Conservation (phyloP, 1,139 yeast species). For the Meyerozyma athensensis region DNA sequence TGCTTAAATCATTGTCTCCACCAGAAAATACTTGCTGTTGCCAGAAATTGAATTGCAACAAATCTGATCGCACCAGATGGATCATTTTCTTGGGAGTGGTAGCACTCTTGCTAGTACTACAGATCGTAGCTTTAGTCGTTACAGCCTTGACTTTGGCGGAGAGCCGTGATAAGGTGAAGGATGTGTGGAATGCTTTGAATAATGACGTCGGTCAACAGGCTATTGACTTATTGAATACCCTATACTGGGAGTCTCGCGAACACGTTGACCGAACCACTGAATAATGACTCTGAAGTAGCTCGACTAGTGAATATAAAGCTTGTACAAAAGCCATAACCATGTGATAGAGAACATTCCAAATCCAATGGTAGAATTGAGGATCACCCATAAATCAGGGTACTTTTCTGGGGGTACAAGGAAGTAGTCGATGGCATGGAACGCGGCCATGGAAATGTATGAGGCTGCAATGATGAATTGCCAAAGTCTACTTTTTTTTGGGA, state of each 20-base stretch:
- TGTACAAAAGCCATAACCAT: slow-evolving; percentile 61
- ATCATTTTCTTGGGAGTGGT: background rate
- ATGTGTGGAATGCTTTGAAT: background rate
- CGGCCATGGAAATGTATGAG: slow-evolving; percentile 54
- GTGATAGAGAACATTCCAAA: slow-evolving; percentile 72
- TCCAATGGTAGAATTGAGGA: slow-evolving; percentile 67
- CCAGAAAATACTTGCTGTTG: no score
- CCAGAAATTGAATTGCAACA: no score
- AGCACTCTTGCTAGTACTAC: background rate
- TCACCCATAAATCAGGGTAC: slow-evolving; percentile 84
- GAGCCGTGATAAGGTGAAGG: background rate
- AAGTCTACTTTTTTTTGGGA: slow-evolving; percentile 31
- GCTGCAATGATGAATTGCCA: slow-evolving; percentile 54
- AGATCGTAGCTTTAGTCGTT: background rate
- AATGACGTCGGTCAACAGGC: background rate
- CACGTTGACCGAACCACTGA: no score
- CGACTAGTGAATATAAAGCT: slow-evolving; percentile 7
- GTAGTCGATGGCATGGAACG: slow-evolving; percentile 53
- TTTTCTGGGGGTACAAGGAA: slow-evolving; percentile 47
- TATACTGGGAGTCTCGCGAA: background rate
- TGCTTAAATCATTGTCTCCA: no score
- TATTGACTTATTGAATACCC: background rate
- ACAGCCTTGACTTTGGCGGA: background rate
- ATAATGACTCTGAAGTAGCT: no score
- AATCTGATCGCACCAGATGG: no score